Evolutionary conservation across 768 basidiomycete species (phyloP), one percentile per base, ranked within the genome.

Genomic region (Auricularia sp.): DNA sequence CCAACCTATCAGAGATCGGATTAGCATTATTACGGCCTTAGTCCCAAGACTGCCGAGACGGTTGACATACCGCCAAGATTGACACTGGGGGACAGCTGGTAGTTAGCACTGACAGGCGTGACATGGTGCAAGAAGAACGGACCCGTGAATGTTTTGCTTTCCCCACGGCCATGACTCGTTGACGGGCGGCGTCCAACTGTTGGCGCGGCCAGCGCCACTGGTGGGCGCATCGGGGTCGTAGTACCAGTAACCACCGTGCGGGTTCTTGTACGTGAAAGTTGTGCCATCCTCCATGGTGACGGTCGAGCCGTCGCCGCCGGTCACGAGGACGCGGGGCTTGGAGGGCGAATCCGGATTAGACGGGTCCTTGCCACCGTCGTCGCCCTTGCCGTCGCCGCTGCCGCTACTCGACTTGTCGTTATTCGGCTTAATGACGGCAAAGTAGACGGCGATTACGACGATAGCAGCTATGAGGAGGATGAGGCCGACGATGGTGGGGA

Each of bases 151-250:
- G 54, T 77, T 82, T 76, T 91, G 82, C 62, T 77, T 76, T 14
- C 83, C 84, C 78, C 79, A 94, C 29, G 76, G 80, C 90, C 92
- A 96, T 34, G 77, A 82, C 70, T 85, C 79, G 76, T 88, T 89
- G 61, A 96, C 77, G 6, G 88, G 81, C 1, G 90, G 91, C 5
- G 89, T 88, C 86, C 89, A 94, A 2, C 82, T 84, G 70, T 94
- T 91, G 8, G 88, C 81, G 65, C 79, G 82, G 2, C 56, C 56
- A 6, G 92, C 92, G 54, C 81, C 78, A 72, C 88, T 85, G 75
- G 86, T 87, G 78, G 86, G 90, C 5, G 92, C 79, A 56, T 85
- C 79, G 14, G 86, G 85, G 74, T 91, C 84, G 75, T 73, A 71
- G 85, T 82, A 72, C 86, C 87, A 89, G 70, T 81, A 83, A 47